Evolutionary conservation across 345 rosid genomes (phyloP), one percentile per base, ranked within the genome.

Genomic region (Moringa oleifera): DNA sequence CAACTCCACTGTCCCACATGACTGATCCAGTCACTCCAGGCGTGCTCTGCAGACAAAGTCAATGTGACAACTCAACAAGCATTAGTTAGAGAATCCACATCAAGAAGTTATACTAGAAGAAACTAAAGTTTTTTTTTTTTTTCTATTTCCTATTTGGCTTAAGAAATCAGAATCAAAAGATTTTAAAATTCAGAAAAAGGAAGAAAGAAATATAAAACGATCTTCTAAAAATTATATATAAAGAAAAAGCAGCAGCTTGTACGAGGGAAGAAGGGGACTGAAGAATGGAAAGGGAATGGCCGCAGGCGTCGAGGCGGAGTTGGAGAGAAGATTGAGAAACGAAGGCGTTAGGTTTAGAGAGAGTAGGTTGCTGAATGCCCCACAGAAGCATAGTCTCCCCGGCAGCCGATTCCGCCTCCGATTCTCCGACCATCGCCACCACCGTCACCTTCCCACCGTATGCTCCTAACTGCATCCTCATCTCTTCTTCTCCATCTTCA

Each of bases 261-360:
- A 91, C 97, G 85, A 93, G 25, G 11, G 98, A 87, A 57, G 94
- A 93, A 72, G 98, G 98, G 0, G 97, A 93, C 83, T 89, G 97
- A 41, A 84, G 80, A 64, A 89, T 84, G 55, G 80, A 71, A 76
- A 93, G 91, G 22, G 85, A 80, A 36, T 84, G 90, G 22, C 98
- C 97, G 53, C 97, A 93, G 65, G 97, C 91, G 65, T 93, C 96
- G 58, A 93, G 72, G 67, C 77, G 74, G 28, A 93, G 88, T 18
- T 81, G 81, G 53, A 89, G 89, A 63, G 96, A 87, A 9, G 96
- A 79, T 61, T 93, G 98, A 4, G 96, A 58, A 52, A 89, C 97
- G 37, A 85, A 85, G 25, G 94, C 72, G 74, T 93, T 93, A 16
- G 86, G 91, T 49, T 70, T 66, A 51, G 90, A 84, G 53, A 76